Evolutionary conservation across 1,284 basidiomycete species (phyloP).

Genomic region (Spongiforma sp.): DNA sequence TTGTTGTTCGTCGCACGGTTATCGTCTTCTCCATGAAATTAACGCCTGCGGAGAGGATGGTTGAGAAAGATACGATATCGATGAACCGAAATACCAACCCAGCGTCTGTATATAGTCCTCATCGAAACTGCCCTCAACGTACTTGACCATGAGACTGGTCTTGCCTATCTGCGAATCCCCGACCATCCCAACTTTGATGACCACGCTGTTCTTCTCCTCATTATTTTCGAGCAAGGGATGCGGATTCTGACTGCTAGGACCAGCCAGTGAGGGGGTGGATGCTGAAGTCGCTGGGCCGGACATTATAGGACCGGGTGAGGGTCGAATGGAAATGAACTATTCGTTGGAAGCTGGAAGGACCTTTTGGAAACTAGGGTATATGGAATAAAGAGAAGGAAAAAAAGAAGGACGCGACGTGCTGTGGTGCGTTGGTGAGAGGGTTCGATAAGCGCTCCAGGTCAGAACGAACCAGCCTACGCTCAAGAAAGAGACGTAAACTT

Average conservation of each 20-base stretch:
- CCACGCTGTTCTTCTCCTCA: conserved; percentile 89
- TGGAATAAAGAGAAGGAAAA: too few relatives aligned
- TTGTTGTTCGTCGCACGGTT: conserved; percentile 95
- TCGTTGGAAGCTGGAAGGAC: conserved; percentile 27
- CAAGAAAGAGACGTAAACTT: conserved; percentile 36
- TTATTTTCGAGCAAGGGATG: conserved; percentile 61
- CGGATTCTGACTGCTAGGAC: conserved; percentile 56
- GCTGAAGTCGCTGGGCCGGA: conserved; percentile 53
- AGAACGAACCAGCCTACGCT: conserved; percentile 38
- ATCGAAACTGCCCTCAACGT: conserved; percentile 96
- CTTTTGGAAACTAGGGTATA: conserved; percentile 36
- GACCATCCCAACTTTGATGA: conserved; percentile 99
- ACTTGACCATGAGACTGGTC: conserved; percentile 98
- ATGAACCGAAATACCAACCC: conserved; percentile 54
- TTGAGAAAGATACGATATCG: conserved; percentile 15
- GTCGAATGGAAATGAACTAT: conserved; percentile 21
- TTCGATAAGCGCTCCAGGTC: conserved; percentile 42
- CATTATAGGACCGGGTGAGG: conserved; percentile 38
- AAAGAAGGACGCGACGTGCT: conserved; percentile 54
- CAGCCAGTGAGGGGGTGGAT: conserved; percentile 48
- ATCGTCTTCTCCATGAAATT: conserved; percentile 99
- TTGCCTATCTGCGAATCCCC: conserved; percentile 99
- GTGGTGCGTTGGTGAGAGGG: conserved; percentile 39
- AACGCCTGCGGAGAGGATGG: conserved; percentile 64
- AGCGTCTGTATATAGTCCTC: conserved; percentile 99